Base-by-base conservation (phyloP, 805 yeast genomes). In the Yamadazyma laniorum region DNA sequence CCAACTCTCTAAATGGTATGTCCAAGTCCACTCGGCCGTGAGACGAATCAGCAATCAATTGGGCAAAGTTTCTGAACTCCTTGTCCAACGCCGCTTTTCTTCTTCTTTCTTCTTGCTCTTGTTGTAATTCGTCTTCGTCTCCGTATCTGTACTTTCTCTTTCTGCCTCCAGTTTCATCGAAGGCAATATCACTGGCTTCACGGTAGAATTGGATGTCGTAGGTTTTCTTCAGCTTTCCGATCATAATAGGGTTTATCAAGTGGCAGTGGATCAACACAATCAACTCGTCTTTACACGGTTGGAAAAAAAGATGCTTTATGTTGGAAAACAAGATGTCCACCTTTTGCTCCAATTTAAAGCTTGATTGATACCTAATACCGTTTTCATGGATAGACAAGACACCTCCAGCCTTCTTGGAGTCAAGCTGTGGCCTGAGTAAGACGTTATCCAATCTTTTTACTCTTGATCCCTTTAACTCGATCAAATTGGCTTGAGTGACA, bases 111-210 rank as follows among this genome's bases (percentile, higher is more conserved):
- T 93, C 98, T 65, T 91, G 97, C 67, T 93, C 99, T 64, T 91
- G 97, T 64, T 93, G 98, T 48, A 93, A 72, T 66, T 93, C 99
- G 62, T 93, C 99, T 62, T 93, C 99, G 60, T 93, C 99, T 32
- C 99, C 99, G 58, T 93, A 93, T 55, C 93, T 67, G 61, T 82
- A 83, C 48, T 76, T 77, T 62, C 97, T 80, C 67, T 87, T 83
- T 45, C 96, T 82, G 44, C 88, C 90, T 48, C 97, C 96, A 14
- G 99, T 93, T 65, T 93, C 99, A 63, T 93, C 99, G 53, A 89
- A 89, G 3, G 95, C 81, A 74, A 89, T 85, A 58, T 93, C 99
- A 21, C 95, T 81, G 9, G 97, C 98, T 62, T 93, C 99, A 47
- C 98, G 75, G 69, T 90, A 93, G 58, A 93, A 89, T 67, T 93